A percentile compares a stretch with the other conserved stretches of the same genome.
phyloP scores from a whole-genome alignment of 2,329 filamentous ascomycete species.

The Diaporthe velutina region DNA sequence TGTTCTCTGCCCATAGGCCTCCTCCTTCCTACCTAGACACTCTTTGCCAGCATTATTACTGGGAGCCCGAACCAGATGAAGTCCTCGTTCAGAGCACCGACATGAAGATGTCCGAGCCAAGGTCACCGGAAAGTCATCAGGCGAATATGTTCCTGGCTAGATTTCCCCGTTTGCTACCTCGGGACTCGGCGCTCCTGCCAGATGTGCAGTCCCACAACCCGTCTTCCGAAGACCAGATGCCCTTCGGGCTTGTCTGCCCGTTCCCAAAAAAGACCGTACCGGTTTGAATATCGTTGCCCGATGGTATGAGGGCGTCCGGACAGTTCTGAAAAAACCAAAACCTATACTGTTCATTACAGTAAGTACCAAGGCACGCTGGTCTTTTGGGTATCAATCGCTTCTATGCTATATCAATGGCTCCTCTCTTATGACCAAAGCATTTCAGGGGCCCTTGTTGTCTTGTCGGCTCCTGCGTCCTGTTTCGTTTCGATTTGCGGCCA shows the following conservation, averaged over 20 bases:
- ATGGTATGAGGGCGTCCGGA: neutral
- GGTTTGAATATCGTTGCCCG: neutral
- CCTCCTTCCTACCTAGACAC: neutral
- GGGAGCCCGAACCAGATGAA: neutral
- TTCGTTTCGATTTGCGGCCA: neutral
- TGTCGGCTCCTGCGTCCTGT: neutral
- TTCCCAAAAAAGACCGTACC: neutral
- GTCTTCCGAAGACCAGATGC: neutral
- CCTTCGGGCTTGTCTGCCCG: neutral
- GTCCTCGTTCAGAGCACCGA: neutral
- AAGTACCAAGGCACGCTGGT: conserved; percentile 18
- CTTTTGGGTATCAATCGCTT: conserved; percentile 38
- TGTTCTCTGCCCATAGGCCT: neutral
- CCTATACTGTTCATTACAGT: conserved; percentile 8
- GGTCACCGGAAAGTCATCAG: neutral
- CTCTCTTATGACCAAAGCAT: neutral
- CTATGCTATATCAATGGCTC: conserved; percentile 31
- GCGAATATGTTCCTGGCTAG: neutral
- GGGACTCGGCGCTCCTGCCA: neutral
- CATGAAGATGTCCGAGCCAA: neutral
- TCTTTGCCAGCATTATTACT: neutral
- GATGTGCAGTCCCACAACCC: neutral
- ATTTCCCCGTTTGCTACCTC: neutral
- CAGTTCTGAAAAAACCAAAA: neutral
- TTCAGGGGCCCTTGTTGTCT: neutral